Conservation (phyloP, 257 asterid genomes). For the Capsicum pubescens region DNA sequence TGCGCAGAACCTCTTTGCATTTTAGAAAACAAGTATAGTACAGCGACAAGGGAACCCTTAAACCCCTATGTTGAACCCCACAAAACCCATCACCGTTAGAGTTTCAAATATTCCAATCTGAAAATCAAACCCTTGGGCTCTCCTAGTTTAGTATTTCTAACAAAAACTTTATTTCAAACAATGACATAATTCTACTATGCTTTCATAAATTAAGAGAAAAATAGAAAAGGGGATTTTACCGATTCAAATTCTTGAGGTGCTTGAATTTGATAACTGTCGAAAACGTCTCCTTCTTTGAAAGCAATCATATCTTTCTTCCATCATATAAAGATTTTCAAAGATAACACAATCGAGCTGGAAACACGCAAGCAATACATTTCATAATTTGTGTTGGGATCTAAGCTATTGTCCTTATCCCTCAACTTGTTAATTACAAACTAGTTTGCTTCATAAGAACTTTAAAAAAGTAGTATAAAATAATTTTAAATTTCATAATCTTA, state of each 20-base stretch:
- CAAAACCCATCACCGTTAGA: neutral
- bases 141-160: neutral
- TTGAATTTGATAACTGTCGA: neutral
- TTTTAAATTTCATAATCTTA: too few species aligned
- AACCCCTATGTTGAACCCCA: neutral
- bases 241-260: neutral
- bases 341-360: slow-evolving; percentile 8
- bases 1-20: too few species aligned
- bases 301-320: neutral
- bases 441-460: too few species aligned
- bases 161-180: neutral
- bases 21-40: neutral
- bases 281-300: neutral
- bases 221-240: neutral
- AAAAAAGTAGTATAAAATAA: too few species aligned
- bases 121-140: neutral
- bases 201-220: neutral
- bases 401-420: neutral
- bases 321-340: neutral
- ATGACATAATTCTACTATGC: too few species aligned
- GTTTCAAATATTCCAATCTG: neutral
- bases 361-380: neutral
- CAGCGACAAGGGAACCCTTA: neutral
- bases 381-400: neutral
- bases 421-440: neutral